Evolutionary conservation across 768 basidiomycete genomes (phyloP), one percentile per base, ranked within the genome.

Genomic region (Tubosaeta sp.): DNA sequence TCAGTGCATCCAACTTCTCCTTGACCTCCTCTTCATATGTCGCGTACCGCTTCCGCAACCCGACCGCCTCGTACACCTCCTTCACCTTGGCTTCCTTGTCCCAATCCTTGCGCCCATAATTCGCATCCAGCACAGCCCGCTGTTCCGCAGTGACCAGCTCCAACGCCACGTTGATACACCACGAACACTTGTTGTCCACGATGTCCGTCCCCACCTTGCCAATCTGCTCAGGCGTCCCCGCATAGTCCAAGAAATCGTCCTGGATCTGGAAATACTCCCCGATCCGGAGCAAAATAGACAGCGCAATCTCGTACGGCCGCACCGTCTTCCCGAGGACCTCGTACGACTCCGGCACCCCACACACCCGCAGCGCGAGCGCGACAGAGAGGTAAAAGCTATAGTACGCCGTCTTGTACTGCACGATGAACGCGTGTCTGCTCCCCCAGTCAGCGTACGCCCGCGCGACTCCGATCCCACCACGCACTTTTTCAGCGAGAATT

Each of bases 301-400:
- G 74, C 1, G 95, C 88, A 57, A 83, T 67, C 39, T 84, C 79
- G 76, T 90, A 95, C 5, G 86, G 81, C 44, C 77, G 74, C 11
- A 76, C 71, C 27, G 57, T 72, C 58, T 72, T 65, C 47, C 76
- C 75, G 50, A 61, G 56, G 16, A 74, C 59, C 19, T 59, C 65
- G 61, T 82, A 79, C 33, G 73, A 66, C 41, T 74, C 73, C 12
- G 87, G 82, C 48, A 91, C 78, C 46, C 75, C 74, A 60, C 78
- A 80, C 69, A 94, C 76, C 68, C 85, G 81, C 84, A 98, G 86
- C 11, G 93, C 93, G 57, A 94, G 85, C 13, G 95, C 97, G 57
- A 98, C 92, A 43, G 97, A 93, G 58, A 99, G 91, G 75, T 97
- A 97, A 81, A 98, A 98, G 29, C 92, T 97, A 73, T 98, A 99